Conservation (phyloP, 176 grass and related monocot species). For the Bolboschoenus planiculmis region DNA sequence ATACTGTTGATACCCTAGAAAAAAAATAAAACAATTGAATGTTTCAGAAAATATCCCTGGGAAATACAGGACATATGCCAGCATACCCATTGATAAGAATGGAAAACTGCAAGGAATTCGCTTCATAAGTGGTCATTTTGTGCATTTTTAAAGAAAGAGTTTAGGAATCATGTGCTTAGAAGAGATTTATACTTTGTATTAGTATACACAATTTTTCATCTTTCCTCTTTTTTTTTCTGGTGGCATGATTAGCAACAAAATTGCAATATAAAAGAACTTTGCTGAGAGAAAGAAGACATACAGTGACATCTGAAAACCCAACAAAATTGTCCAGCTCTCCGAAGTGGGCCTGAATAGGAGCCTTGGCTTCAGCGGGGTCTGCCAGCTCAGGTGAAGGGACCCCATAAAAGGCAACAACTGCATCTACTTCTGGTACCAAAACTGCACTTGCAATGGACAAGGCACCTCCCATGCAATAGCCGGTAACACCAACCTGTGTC, state of each 20-base stretch:
- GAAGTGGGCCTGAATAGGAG: constrained; percentile 86
- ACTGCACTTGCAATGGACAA: constrained; percentile 85
- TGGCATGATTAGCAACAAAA: background rate
- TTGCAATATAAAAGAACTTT: background rate
- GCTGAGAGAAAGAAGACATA: constrained; percentile 29
- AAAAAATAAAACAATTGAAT: background rate
- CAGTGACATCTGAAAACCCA: constrained; percentile 78
- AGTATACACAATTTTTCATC: background rate
- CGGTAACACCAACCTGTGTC: constrained; percentile 81
- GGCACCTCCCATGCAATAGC: constrained; percentile 91
- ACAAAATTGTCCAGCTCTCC: constrained; percentile 77
- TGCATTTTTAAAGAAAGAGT: background rate
- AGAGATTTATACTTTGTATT: background rate
- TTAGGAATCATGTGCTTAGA: background rate
- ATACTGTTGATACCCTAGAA: background rate
- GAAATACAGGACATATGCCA: background rate
- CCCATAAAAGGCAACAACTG: constrained; percentile 92
- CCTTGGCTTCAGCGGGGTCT: constrained; percentile 72
- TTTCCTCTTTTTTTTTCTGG: background rate
- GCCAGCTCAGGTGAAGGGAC: constrained; percentile 65
- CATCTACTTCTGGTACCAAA: constrained; percentile 86
- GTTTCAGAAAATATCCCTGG: background rate
- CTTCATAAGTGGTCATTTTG: background rate
- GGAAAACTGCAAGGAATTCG: background rate
- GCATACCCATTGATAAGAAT: background rate